phyloP scores from a whole-genome alignment of 148 eudicot species.

The Rhododendron kiyosumense region DNA sequence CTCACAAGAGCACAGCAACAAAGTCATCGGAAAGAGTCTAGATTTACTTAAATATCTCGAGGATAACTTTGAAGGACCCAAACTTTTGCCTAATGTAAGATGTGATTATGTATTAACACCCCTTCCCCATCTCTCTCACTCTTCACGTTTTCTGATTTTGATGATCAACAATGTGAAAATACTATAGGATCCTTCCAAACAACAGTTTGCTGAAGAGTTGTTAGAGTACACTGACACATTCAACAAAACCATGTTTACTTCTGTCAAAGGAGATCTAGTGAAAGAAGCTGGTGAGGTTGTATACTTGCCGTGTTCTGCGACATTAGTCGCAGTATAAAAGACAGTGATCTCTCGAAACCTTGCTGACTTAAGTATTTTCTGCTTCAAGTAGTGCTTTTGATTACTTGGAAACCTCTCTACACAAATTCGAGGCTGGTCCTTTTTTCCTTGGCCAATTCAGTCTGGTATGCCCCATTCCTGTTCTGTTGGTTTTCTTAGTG shows the following conservation, averaged over 20 bases:
- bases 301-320: not conserved
- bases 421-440: slow-evolving; percentile 66
- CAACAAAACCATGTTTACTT: slow-evolving; percentile 11
- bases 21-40: slow-evolving; percentile 61
- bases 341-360: not conserved
- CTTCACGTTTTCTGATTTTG: not conserved
- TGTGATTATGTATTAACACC: not conserved
- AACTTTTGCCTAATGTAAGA: slow-evolving; percentile 62
- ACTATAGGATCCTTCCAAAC: slow-evolving; percentile 60
- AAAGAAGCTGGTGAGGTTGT: slow-evolving; percentile 40
- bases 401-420: slow-evolving; percentile 62
- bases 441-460: slow-evolving; percentile 87
- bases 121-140: not conserved
- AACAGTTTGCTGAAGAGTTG: slow-evolving; percentile 58
- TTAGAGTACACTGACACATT: slow-evolving; percentile 34
- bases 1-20: slow-evolving; percentile 58
- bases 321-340: not conserved
- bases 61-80: slow-evolving; percentile 64
- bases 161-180: not conserved
- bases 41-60: slow-evolving; percentile 71
- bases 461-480: slow-evolving; percentile 32
- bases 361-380: not conserved
- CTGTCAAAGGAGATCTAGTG: slow-evolving; percentile 41
- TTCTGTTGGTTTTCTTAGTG: not conserved
- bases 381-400: slow-evolving; percentile 53